A percentile compares a stretch with the other conserved stretches of the same genome.
Evolutionary conservation across 768 basidiomycete species (phyloP).

Genomic region (Boletus vinaceobasis): DNA sequence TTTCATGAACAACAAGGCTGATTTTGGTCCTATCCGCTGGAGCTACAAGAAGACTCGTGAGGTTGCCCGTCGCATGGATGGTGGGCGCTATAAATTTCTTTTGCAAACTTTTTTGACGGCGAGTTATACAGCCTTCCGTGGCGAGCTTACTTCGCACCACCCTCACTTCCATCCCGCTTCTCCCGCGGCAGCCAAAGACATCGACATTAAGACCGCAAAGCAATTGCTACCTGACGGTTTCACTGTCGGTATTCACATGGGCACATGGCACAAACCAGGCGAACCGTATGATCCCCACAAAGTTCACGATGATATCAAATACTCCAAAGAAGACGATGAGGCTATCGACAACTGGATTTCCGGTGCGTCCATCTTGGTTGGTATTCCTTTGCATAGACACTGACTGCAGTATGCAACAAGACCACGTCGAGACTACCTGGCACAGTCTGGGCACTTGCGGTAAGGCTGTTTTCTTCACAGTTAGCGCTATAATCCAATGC

Average conservation of each 20-base stretch:
- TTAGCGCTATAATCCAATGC: not conserved
- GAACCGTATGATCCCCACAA: slow-evolving; percentile 52
- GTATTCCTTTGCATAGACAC: not conserved
- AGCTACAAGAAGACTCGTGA: slow-evolving; percentile 77
- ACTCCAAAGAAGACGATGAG: slow-evolving; percentile 63
- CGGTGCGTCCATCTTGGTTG: slow-evolving; percentile 14
- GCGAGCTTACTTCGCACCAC: slow-evolving; percentile 69
- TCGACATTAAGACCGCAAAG: slow-evolving; percentile 67
- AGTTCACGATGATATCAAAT: slow-evolving; percentile 63
- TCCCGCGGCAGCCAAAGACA: slow-evolving; percentile 55
- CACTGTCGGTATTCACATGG: slow-evolving; percentile 73
- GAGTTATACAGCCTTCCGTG: slow-evolving; percentile 53
- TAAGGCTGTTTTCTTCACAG: not conserved
- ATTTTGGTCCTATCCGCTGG: slow-evolving; percentile 74
- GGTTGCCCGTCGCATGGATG: slow-evolving; percentile 68
- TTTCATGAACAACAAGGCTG: slow-evolving; percentile 79
- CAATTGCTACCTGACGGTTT: slow-evolving; percentile 55
- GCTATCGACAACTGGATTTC: slow-evolving; percentile 71
- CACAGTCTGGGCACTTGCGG: slow-evolving; percentile 57
- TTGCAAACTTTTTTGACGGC: not conserved
- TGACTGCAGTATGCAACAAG: slow-evolving; percentile 7
- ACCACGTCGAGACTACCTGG: slow-evolving; percentile 78
- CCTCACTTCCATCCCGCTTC: slow-evolving; percentile 73
- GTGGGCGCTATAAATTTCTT: slow-evolving; percentile 28
- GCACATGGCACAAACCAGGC: slow-evolving; percentile 57